phyloP scores from a whole-genome alignment of 148 eudicot species.

The Selenicereus undatus region DNA sequence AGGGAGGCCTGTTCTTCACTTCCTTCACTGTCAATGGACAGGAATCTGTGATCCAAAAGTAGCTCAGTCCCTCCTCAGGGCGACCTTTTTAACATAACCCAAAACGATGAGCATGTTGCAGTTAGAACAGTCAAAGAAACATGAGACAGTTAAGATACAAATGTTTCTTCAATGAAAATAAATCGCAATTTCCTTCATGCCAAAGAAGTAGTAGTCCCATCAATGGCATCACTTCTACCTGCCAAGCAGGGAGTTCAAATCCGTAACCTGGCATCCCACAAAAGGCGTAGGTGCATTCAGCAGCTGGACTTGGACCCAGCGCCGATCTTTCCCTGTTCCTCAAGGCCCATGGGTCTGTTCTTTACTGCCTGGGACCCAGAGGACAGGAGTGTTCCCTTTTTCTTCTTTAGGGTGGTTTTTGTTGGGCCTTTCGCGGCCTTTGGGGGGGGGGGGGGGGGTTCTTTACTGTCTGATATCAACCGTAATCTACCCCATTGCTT shows the following conservation, averaged over 20 bases:
- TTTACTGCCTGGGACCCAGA: neutral
- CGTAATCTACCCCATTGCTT: too few species aligned
- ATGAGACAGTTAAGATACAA: neutral
- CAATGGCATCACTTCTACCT: too few species aligned
- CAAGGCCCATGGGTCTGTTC: neutral
- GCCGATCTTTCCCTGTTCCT: neutral
- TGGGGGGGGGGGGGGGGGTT: neutral
- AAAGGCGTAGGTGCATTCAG: neutral
- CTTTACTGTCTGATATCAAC: too few species aligned
- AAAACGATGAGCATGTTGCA: neutral
- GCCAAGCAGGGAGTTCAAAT: neutral
- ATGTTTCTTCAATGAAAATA: neutral
- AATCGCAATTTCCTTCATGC: neutral
- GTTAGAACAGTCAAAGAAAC: neutral
- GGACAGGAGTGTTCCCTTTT: too few species aligned
- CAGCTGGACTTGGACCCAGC: neutral
- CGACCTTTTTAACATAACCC: constrained; percentile 38
- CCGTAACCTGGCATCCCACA: neutral
- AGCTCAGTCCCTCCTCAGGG: constrained; percentile 64
- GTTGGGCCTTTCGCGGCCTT: too few species aligned
- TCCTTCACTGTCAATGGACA: constrained; percentile 79
- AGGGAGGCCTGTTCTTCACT: constrained; percentile 72
- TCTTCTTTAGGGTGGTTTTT: too few species aligned
- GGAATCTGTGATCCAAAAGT: constrained; percentile 98
- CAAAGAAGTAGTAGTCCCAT: neutral